These are phyloP conservation scores for Pontederia crassipes DNA, from an alignment of 176 grass and related monocot species.

Conservation along the genomic window DNA sequence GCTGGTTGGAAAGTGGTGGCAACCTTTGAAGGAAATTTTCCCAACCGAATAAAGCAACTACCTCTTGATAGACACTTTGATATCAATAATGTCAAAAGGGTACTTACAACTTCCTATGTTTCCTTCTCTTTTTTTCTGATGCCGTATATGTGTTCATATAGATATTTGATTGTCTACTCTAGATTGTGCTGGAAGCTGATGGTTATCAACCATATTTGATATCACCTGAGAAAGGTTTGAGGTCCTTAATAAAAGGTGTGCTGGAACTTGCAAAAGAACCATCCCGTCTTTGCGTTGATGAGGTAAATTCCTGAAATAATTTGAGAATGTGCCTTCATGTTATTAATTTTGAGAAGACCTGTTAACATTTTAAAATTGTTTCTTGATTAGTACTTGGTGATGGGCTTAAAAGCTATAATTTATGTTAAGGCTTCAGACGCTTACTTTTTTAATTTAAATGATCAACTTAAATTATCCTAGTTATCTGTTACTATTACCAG, in stretches of 20 bases:
- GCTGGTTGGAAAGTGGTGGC: constrained; percentile 71
- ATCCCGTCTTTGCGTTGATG: constrained; percentile 72
- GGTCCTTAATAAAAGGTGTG: constrained; percentile 64
- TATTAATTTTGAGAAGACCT: neutral
- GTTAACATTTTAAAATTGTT: neutral
- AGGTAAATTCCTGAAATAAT: constrained; percentile 29
- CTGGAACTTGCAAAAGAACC: constrained; percentile 77
- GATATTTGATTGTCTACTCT: constrained; percentile 13
- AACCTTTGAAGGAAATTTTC: constrained; percentile 78
- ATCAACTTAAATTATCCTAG: no score
- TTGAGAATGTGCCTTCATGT: neutral
- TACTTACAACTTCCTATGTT: constrained; percentile 26
- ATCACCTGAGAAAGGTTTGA: constrained; percentile 77
- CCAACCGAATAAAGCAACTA: constrained; percentile 72
- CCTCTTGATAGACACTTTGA: constrained; percentile 76
- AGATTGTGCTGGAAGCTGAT: constrained; percentile 82
- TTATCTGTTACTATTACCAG: no score
- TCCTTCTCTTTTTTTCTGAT: neutral
- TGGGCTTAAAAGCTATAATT: no score
- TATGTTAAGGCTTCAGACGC: no score
- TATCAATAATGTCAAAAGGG: constrained; percentile 87
- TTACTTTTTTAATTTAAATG: no score
- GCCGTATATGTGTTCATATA: neutral
- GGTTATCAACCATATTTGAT: constrained; percentile 77
- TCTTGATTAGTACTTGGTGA: neutral